A percentile compares a stretch with the other conserved stretches of the same genome.
Conservation (phyloP, 2,329 filamentous ascomycete species). For the Fusarium cicatricum region DNA sequence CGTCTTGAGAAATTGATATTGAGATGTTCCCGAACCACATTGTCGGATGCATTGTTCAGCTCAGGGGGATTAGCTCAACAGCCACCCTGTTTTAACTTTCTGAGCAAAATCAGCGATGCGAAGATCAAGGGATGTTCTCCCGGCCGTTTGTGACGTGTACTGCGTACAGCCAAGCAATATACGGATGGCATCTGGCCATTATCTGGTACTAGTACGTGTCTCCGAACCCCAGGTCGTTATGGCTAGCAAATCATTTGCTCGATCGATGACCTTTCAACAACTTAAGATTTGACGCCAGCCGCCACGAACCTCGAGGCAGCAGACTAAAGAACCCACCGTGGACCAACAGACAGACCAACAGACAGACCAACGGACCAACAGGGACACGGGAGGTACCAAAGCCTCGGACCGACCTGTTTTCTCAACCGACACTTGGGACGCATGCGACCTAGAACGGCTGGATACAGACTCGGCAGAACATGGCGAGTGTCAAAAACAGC, state of each 20-base stretch:
- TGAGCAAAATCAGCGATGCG: constrained; percentile 5
- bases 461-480: no score
- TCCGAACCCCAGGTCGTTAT: constrained; percentile 20
- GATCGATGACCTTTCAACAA: constrained; percentile 7
- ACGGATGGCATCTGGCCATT: constrained; percentile 19
- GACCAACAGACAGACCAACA: constrained; percentile 10
- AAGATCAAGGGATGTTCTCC: constrained; percentile 10
- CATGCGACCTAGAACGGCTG: constrained; percentile 17
- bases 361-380: neutral
- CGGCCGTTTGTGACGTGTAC: constrained; percentile 19
- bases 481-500: no score
- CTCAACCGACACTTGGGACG: constrained; percentile 9
- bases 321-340: constrained; percentile 16
- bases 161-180: constrained; percentile 15
- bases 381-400: constrained; percentile 16
- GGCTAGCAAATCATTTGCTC: constrained; percentile 24
- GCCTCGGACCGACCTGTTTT: constrained; percentile 33
- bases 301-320: constrained; percentile 27
- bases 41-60: constrained; percentile 20
- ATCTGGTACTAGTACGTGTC: neutral
- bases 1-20: constrained; percentile 14
- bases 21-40: constrained; percentile 24
- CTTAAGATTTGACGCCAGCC: constrained; percentile 38
- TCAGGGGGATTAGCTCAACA: constrained; percentile 8
- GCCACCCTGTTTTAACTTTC: constrained; percentile 1